A percentile compares a stretch with the other conserved stretches of the same genome.
Conservation (phyloP, 257 asterid genomes). For the Nicotiana obtusifolia region DNA sequence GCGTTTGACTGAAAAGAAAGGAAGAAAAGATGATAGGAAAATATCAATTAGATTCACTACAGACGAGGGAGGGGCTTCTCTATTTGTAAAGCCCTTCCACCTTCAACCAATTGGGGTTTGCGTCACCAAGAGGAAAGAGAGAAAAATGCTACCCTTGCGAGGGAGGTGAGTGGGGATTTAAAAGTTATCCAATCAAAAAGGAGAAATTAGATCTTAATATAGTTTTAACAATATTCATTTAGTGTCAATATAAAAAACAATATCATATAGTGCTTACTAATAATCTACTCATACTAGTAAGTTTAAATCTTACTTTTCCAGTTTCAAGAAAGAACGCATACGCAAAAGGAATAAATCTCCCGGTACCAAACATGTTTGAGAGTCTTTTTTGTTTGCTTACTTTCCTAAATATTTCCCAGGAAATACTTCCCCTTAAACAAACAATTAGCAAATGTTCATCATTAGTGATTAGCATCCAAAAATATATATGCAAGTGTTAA, state of each 20-base stretch:
- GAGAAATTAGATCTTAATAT: neutral
- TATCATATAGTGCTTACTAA: too few species aligned
- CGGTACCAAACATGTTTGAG: neutral
- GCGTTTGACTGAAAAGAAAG: neutral
- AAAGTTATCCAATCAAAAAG: neutral
- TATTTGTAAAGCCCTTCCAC: neutral
- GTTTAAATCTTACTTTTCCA: neutral
- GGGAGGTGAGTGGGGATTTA: neutral
- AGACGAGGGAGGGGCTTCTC: neutral
- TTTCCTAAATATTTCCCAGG: neutral
- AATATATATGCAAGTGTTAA: neutral
- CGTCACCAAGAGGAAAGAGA: too few species aligned
- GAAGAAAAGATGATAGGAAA: neutral
- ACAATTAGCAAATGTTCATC: neutral
- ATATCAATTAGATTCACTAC: neutral
- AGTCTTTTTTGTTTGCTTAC: neutral
- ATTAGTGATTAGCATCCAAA: neutral
- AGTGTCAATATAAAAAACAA: neutral
- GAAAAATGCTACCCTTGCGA: neutral
- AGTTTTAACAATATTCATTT: neutral
- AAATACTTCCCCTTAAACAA: neutral
- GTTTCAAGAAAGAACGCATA: neutral
- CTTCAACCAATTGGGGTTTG: neutral
- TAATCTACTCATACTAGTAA: too few species aligned
- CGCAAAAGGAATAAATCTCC: neutral